phyloP scores from a whole-genome alignment of 768 basidiomycete species.

The Boletus rubroflammeus region DNA sequence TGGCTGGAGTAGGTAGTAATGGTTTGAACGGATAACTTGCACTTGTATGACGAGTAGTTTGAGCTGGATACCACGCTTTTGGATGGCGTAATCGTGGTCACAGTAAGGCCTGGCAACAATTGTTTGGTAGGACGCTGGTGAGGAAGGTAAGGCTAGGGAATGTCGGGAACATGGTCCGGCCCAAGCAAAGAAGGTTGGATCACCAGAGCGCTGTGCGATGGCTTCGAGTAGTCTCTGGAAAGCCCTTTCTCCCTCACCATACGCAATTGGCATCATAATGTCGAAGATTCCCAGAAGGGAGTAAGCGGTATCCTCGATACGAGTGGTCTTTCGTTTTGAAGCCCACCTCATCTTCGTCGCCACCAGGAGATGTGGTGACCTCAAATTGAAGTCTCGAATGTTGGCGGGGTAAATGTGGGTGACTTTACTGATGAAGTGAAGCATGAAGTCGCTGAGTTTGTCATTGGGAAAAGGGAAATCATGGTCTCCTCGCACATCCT shows the following conservation, averaged over 20 bases:
- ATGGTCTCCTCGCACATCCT: background rate
- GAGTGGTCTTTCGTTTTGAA: conserved; percentile 9
- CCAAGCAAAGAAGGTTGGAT: conserved; percentile 16
- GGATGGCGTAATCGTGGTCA: conserved; percentile 7
- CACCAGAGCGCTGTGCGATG: conserved; percentile 10
- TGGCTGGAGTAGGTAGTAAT: background rate
- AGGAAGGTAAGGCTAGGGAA: conserved; percentile 7
- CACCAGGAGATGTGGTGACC: conserved; percentile 5
- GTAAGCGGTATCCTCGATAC: conserved; percentile 9
- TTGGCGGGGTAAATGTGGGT: background rate
- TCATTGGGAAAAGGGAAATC: conserved; percentile 11
- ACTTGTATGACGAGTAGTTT: conserved; percentile 6
- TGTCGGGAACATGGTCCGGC: conserved; percentile 4
- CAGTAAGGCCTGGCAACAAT: background rate
- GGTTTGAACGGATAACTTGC: background rate
- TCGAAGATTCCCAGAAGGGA: conserved; percentile 13
- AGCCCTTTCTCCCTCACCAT: conserved; percentile 10
- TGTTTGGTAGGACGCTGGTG: conserved; percentile 9
- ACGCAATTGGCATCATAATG: conserved; percentile 9
- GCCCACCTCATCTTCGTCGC: conserved; percentile 17
- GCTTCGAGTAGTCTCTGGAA: conserved; percentile 11
- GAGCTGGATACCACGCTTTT: conserved; percentile 10
- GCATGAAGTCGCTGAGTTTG: conserved; percentile 10
- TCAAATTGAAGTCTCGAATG: conserved; percentile 1
- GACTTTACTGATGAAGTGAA: background rate